Evolutionary conservation across 2,329 filamentous ascomycete genomes (phyloP).

Genomic region (Dothideomycetidae sp.): DNA sequence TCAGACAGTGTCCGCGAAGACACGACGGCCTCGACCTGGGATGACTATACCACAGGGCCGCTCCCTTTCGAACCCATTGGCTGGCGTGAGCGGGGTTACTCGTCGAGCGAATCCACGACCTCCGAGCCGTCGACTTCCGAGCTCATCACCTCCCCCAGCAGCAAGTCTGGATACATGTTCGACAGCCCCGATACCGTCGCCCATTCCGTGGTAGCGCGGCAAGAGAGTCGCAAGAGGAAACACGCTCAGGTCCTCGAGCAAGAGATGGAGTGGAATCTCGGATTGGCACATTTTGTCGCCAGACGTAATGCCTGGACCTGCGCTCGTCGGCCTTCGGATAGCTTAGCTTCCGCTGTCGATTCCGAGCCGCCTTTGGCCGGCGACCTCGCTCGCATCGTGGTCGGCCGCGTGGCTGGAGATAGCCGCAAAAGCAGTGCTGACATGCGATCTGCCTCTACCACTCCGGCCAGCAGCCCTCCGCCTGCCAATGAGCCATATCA

Average conservation of each 20-base stretch:
- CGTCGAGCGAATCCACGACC: slow-evolving; percentile 18
- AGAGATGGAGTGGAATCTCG: slow-evolving; percentile 57
- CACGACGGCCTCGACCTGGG: slow-evolving; percentile 7
- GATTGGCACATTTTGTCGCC: slow-evolving; percentile 63
- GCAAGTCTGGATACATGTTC: slow-evolving; percentile 25
- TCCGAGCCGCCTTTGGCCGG: slow-evolving; percentile 12
- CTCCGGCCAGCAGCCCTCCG: slow-evolving; percentile 10
- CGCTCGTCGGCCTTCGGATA: slow-evolving; percentile 28
- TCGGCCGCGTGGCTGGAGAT: background rate
- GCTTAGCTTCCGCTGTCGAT: slow-evolving; percentile 12
- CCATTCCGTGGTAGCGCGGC: slow-evolving; percentile 15
- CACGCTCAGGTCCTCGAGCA: slow-evolving; percentile 24
- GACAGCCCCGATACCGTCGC: slow-evolving; percentile 33
- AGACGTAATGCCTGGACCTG: slow-evolving; percentile 76
- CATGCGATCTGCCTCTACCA: slow-evolving; percentile 1
- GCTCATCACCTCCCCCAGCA: slow-evolving; percentile 6
- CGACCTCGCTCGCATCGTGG: slow-evolving; percentile 7
- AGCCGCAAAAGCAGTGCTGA: background rate
- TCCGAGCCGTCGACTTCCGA: slow-evolving; percentile 20
- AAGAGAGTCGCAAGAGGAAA: slow-evolving; percentile 23
- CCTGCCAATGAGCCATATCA: slow-evolving; percentile 11
- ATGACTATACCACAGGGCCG: slow-evolving; percentile 14
- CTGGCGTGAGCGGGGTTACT: slow-evolving; percentile 33
- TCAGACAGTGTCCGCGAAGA: background rate
- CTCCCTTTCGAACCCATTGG: slow-evolving; percentile 24